Conservation (phyloP, 1,284 basidiomycete genomes). For the Anthracocystis walkeri region DNA sequence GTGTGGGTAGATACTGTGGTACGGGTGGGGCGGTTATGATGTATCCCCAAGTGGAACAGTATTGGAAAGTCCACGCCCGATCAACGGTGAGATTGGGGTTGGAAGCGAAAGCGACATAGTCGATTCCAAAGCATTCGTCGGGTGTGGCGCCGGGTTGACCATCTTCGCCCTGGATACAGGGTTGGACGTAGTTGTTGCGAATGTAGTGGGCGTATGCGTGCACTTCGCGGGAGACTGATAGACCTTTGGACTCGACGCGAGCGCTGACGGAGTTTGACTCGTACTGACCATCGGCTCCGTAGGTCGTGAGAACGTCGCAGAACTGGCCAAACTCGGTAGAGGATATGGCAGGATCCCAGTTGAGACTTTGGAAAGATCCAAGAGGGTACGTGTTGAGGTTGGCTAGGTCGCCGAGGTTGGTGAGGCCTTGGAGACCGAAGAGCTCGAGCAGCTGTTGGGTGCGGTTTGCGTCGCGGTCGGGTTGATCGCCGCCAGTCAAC, state of each 20-base stretch:
- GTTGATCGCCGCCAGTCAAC: slow-evolving; percentile 47
- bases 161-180: slow-evolving; percentile 44
- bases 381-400: slow-evolving; percentile 59
- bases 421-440: slow-evolving; percentile 53
- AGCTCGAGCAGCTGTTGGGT: slow-evolving; percentile 47
- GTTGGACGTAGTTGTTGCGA: slow-evolving; percentile 41
- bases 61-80: slow-evolving; percentile 84
- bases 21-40: slow-evolving; percentile 72
- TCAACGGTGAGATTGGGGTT: slow-evolving; percentile 77
- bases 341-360: slow-evolving; percentile 57
- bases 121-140: slow-evolving; percentile 79
- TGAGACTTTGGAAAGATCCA: slow-evolving; percentile 61
- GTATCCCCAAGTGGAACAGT: slow-evolving; percentile 93
- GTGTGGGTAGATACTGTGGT: slow-evolving; percentile 26
- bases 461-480: slow-evolving; percentile 37
- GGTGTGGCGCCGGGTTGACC: slow-evolving; percentile 18
- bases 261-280: slow-evolving; percentile 9
- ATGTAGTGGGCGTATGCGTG: slow-evolving; percentile 50
- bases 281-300: slow-evolving; percentile 32
- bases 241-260: slow-evolving; percentile 12
- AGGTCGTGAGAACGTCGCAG: slow-evolving; percentile 44
- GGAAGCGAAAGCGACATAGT: slow-evolving; percentile 76
- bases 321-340: slow-evolving; percentile 51
- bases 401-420: slow-evolving; percentile 56
- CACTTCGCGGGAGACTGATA: slow-evolving; percentile 36